phyloP scores from a whole-genome alignment of 345 rosid genomes.

The Microthlaspi erraticum region DNA sequence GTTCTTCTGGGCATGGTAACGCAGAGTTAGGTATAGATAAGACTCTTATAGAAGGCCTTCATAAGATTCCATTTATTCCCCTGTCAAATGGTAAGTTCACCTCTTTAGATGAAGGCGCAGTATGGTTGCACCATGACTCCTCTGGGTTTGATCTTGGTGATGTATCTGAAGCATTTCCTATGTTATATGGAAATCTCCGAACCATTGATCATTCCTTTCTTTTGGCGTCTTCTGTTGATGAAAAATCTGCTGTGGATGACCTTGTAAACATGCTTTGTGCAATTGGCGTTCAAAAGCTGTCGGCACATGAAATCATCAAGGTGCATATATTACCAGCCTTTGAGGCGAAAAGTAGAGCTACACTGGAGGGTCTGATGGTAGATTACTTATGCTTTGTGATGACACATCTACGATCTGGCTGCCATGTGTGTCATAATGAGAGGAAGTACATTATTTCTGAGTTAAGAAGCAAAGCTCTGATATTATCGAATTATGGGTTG shows the following conservation, averaged over 20 bases:
- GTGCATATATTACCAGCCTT: constrained; percentile 76
- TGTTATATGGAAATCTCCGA: constrained; percentile 71
- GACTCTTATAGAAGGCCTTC: constrained; percentile 56
- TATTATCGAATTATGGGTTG: constrained; percentile 75
- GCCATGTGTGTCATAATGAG: constrained; percentile 67
- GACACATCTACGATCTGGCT: constrained; percentile 79
- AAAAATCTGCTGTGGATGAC: constrained; percentile 49
- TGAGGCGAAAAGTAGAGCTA: constrained; percentile 46
- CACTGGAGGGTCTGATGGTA: constrained; percentile 54
- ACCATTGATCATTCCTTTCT: constrained; percentile 67
- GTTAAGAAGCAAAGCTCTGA: constrained; percentile 64
- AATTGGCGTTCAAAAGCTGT: constrained; percentile 76
- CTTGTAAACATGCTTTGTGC: constrained; percentile 62
- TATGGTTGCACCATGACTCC: constrained; percentile 82
- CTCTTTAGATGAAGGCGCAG: constrained; percentile 68
- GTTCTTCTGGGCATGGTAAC: constrained; percentile 52
- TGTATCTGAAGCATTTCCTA: constrained; percentile 71
- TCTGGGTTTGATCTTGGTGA: constrained; percentile 54
- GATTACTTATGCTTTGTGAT: constrained; percentile 87
- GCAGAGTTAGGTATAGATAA: constrained; percentile 47
- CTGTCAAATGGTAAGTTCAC: constrained; percentile 78
- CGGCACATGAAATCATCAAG: constrained; percentile 88
- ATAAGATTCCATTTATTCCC: constrained; percentile 71
- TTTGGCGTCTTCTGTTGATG: constrained; percentile 49
- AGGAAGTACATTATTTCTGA: constrained; percentile 66